Evolutionary conservation across 2,329 filamentous ascomycete genomes (phyloP), one percentile per base, ranked within the genome.

Genomic region (Talaromyces sp.): DNA sequence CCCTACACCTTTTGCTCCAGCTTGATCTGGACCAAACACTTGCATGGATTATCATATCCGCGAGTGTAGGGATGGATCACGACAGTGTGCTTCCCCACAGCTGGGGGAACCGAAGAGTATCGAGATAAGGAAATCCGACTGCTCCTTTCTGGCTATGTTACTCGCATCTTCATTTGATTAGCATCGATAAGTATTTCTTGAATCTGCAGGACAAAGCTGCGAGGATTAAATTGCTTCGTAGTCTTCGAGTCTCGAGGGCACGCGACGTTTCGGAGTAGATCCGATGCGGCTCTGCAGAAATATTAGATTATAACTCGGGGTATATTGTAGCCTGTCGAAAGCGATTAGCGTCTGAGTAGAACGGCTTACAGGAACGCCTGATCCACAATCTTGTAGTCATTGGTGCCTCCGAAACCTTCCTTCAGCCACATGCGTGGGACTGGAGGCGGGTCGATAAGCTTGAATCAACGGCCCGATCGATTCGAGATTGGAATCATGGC

Each of bases 341-440:
- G 33, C 24, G 19, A 14, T 36, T 36, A 24, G 30, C 43, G 29
- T 33, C 16, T 22, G 43, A 17, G 16, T 24, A 16, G 32, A 22
- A 3, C 19, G 32, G 24, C 24, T 35, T 17, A 16, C 8, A 24
- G 22, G 22, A 46, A 19, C 30, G 30, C 42, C 20, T 35, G 51
- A 35, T 53, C 50, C 46, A 53, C 47, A 30, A 22, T n/a, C 24
- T 39, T 30, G 20, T 36, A 24, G 39, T 47, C 8, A 57, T 57
- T 60, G 59, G 59, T 46, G 57, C 53, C 37, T 43, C 41, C 20
- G 27, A 55, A 58, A 54, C 51, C 41, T 56, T 58, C 48, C 44
- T 48, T 58, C 51, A 58, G 59, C 58, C 58, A 61, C 58, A 49
- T 51, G 51, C 54, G 49, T 43, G 48, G 51, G 49, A 47, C 48